Evolutionary conservation across 2,329 filamentous ascomycete species (phyloP).

Genomic region (Leptographium lundbergii): DNA sequence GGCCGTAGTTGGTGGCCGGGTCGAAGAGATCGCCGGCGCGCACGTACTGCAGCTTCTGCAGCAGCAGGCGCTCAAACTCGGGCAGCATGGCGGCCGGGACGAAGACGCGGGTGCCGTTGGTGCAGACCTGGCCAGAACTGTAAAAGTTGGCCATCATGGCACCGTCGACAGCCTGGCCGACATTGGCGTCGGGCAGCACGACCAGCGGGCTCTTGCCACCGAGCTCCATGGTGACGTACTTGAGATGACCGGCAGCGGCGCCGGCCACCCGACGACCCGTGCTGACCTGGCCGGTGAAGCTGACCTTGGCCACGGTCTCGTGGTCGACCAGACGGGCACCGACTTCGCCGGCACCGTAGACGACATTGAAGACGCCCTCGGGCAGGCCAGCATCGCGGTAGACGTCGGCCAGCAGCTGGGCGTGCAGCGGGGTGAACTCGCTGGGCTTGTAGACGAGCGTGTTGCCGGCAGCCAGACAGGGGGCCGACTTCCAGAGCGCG

Average conservation of each 20-base stretch:
- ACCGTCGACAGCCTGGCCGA: slow-evolving; percentile 72
- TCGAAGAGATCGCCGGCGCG: slow-evolving; percentile 64
- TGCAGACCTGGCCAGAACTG: slow-evolving; percentile 84
- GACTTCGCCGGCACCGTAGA: slow-evolving; percentile 25
- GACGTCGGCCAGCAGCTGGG: slow-evolving; percentile 23
- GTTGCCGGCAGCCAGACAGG: slow-evolving; percentile 30
- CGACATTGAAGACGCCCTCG: slow-evolving; percentile 28
- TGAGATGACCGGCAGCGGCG: slow-evolving; percentile 45
- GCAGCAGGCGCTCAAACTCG: slow-evolving; percentile 27
- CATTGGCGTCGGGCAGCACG: slow-evolving; percentile 65
- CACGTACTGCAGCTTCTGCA: slow-evolving; percentile 57
- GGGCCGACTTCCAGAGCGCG: slow-evolving; percentile 26
- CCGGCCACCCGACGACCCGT: slow-evolving; percentile 53
- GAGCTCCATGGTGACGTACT: slow-evolving; percentile 60
- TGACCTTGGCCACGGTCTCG: slow-evolving; percentile 45
- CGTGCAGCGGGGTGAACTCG: slow-evolving; percentile 28
- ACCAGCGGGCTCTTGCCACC: slow-evolving; percentile 55
- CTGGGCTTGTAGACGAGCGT: slow-evolving; percentile 30
- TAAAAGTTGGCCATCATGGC: slow-evolving; percentile 94
- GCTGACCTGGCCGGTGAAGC: slow-evolving; percentile 56
- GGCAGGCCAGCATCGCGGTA: slow-evolving; percentile 30
- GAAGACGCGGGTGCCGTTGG: slow-evolving; percentile 83
- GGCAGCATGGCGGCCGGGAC: slow-evolving; percentile 53
- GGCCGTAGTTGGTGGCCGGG: slow-evolving; percentile 66
- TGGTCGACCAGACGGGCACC: slow-evolving; percentile 12